Conservation (phyloP, 192 early-diverging fungal genomes). For the Backusella westeae region DNA sequence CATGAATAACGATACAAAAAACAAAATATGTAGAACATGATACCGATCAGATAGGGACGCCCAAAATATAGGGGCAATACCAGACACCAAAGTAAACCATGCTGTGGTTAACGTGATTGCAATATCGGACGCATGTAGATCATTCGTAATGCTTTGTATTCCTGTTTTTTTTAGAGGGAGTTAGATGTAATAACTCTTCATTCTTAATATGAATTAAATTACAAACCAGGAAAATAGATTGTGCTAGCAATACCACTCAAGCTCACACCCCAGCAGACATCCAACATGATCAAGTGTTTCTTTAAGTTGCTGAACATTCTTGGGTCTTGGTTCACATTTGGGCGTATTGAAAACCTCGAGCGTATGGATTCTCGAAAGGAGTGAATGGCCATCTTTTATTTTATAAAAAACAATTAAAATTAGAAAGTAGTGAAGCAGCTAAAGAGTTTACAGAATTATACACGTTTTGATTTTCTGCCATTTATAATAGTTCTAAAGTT, state of each 20-base stretch:
- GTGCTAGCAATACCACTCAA: constrained; percentile 20
- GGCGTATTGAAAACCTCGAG: constrained; percentile 21
- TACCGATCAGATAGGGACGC: constrained; percentile 43
- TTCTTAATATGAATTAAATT: background rate
- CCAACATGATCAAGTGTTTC: constrained; percentile 8
- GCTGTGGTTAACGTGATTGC: constrained; percentile 41
- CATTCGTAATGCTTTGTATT: constrained; percentile 30
- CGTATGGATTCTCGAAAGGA: background rate
- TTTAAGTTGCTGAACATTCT: background rate
- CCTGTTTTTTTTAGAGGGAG: background rate
- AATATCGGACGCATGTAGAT: constrained; percentile 34
- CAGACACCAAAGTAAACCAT: constrained; percentile 44
- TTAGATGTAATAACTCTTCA: too few relatives aligned
- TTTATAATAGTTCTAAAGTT: too few relatives aligned
- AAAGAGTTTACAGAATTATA: too few relatives aligned
- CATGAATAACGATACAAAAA: constrained; percentile 34
- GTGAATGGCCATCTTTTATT: background rate
- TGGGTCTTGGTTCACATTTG: too few relatives aligned
- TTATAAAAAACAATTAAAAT: too few relatives aligned
- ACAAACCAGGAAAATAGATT: constrained; percentile 27
- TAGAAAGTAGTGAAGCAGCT: too few relatives aligned
- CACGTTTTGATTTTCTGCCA: too few relatives aligned
- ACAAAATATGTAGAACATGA: constrained; percentile 38
- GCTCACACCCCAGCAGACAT: constrained; percentile 1
- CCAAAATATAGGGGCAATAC: constrained; percentile 43